Evolutionary conservation across 2,329 filamentous ascomycete species (phyloP), one percentile per base, ranked within the genome.

Genomic region (Penicillium sp.): DNA sequence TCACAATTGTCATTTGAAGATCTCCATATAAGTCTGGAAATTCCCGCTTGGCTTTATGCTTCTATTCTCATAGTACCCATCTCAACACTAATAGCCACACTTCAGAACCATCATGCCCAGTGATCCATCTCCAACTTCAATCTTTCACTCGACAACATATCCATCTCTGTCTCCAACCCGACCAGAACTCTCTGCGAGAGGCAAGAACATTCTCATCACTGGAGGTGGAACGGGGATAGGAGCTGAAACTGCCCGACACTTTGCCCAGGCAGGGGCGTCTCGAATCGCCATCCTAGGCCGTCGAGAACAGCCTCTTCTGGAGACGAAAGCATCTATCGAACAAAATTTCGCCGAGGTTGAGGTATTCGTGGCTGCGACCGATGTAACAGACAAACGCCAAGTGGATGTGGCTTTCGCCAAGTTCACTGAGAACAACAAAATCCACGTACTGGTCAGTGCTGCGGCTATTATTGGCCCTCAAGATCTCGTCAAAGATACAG

Each of bases 171-270:
- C 71, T 23, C 76, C 77, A 6, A 67, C 63, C 5, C 71, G 70
- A 8, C 72, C 78, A 1, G 71, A 72, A 45, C 69, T 79, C 37
- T 75, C 73, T 19, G 71, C 68, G 47, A 67, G 65, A 46, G 71
- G 70, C 47, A 79, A 77, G 55, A 72, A 63, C 7, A 59, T 79
- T 10, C 4, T 79, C 4, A 59, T 79, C 13, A 81, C 79, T 3
- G 79, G 78, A 18, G 77, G 75, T 0, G 77, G 77, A 3, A 74
- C 63, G 10, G 79, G 78, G 6, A 81, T 82, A 33, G 78, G 79
- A 29, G 69, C 68, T 37, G 75, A 70, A 44, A 80, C 73, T 5
- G 76, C 77, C 5, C 64, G 48, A 21, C 65, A 61, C 56, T 82
- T 81, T 48, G 78, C 78, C 10, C 42, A 66, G 58, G 77, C 79